phyloP scores from a whole-genome alignment of 495 filamentous ascomycete genomes.

The Sordaria brevicollis region DNA sequence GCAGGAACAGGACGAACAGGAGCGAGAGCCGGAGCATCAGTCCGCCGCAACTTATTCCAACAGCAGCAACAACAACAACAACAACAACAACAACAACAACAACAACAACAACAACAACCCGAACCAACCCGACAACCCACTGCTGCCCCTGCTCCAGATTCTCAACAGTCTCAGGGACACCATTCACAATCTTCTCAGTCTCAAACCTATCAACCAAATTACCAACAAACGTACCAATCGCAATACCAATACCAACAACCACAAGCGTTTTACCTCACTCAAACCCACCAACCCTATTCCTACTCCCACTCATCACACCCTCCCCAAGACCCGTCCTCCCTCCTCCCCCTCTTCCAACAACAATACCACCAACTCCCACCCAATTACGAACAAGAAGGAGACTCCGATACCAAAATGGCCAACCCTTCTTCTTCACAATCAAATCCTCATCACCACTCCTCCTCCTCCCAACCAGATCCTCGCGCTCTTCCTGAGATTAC shows the following conservation, averaged over 20 bases:
- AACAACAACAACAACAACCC: not conserved
- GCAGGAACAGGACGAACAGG: not conserved
- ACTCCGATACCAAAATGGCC: not conserved
- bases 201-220: not conserved
- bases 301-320: not conserved
- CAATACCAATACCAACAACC: not conserved
- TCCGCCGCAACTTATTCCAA: slow-evolving; percentile 68
- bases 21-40: slow-evolving; percentile 4
- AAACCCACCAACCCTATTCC: not conserved
- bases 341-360: not conserved
- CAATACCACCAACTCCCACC: not conserved
- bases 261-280: not conserved
- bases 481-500: too few relatives aligned
- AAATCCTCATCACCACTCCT: not conserved
- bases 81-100: not conserved
- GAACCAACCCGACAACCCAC: not conserved
- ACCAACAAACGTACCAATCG: not conserved
- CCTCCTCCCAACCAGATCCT: too few relatives aligned
- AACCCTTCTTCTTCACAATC: not conserved
- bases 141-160: not conserved
- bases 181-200: not conserved
- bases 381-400: not conserved
- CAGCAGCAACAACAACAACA: not conserved
- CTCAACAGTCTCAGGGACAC: not conserved
- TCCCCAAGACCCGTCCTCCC: not conserved